Base-by-base conservation (phyloP, 768 basidiomycete species). In the Pulveroboletus ravenelii region DNA sequence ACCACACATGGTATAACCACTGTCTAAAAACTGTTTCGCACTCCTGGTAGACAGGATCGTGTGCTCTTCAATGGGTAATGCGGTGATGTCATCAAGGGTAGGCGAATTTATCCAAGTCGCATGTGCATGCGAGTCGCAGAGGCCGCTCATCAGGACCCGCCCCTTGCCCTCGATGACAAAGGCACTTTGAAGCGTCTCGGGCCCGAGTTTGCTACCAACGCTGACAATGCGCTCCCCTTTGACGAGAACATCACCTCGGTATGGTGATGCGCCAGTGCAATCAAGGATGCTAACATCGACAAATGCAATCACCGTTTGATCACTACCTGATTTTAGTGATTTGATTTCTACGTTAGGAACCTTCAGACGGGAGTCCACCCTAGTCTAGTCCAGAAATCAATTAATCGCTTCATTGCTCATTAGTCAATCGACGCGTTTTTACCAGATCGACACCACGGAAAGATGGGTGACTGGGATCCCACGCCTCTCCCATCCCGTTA, bases 1-100 rank as follows among this genome's bases (percentile, higher is more conserved):
- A 64, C 63, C 41, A 44, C 70, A 72, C 71, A 72, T 72, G 1
- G 70, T 72, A 44, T 71, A 71, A 5, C 70, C 70, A 47, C 68
- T 59, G 34, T 71, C 68, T 3, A 71, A 48, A 52, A 70, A 71
- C 17, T 62, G 70, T 42, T 50, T 56, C 7, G 68, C 70, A 42
- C 64, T 65, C 45, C 63, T 57, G 9, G 53, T n/a, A 27, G 66
- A 51, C 29, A 69, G 61, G 15, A 69, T 41, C 2, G 64, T 66
- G 45, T 71, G 70, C 29, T 72, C 69, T 32, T 70, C 70, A 27
- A 63, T 39, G 10, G 60, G 60, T 48, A 70, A 34, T 17, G 58
- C 51, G 10, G 56, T 61, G 27, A 70, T 61, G 18, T 57, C 65
- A 29, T 70, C 69, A 10, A 72, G 58, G 13, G 60, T 55, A 14